Base-by-base conservation (phyloP, 148 eudicot genomes). In the Rhododendron kiyosumense region DNA sequence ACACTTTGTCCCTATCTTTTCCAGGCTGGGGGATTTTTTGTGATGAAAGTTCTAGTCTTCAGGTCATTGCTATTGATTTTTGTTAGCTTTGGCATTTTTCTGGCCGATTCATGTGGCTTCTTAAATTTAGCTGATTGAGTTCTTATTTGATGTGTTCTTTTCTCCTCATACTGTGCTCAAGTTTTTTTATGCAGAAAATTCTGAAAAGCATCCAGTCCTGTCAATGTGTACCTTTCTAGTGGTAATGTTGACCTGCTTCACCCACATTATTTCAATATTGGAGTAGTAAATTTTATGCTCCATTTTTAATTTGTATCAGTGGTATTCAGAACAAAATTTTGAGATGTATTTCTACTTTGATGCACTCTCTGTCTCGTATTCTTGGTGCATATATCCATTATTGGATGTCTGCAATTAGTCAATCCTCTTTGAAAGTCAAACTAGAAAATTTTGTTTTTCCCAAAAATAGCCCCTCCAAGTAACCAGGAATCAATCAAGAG, bases 231-330 rank as follows among this genome's bases (percentile, higher is more conserved):
- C 26, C 78, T 17, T 5, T 71, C 28, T 67, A 28, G 48, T 2
- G 79, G 85, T 83, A 83, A 67, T 83, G 7, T 26, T 30, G 57
- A 41, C 51, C 77, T 38, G 3, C 34, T 83, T 38, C 85, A 48
- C 46, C 38, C 43, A 48, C 85, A 10, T 3, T 83, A 28, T 71
- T 83, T 69, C 43, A 45, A 83, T 15, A 18, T 69, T 83, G 78
- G 10, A 83, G 49, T 5, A 43, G 32, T 3, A 83, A 41, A 24
- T 41, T 65, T 63, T 65, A 73, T 41, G 54, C 24, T 24, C 26
- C 75, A 14, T 65, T n/a, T 28, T 69, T 69, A 13, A 22, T 38
- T 61, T 10, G 10, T 12, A 13, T 48, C 4, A 81, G 20, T 41
- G 11, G 34, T n/a, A 26, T 46, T 12, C 48, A 69, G 45, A 18